These are phyloP conservation scores for Cinnamomum micranthum DNA, from an alignment of 164 flowering plant species.

Conservation along the genomic window DNA sequence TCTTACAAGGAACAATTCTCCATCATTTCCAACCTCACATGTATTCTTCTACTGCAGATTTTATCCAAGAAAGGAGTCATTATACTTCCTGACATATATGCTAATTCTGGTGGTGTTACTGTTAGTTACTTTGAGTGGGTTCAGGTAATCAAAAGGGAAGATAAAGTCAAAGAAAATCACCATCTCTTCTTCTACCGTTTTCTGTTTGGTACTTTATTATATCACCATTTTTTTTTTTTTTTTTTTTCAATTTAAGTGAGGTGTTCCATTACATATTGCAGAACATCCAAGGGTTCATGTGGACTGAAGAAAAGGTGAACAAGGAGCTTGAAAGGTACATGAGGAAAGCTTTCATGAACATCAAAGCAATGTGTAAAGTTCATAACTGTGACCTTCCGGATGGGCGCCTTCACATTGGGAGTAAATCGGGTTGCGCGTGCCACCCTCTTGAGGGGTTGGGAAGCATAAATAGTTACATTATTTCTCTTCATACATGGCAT, in stretches of 20 bases:
- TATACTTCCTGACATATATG: conserved; percentile 74
- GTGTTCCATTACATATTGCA: conserved; percentile 18
- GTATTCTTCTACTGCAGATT: conserved; percentile 25
- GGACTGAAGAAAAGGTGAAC: conserved; percentile 92
- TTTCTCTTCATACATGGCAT: neutral
- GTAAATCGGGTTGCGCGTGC: conserved; percentile 89
- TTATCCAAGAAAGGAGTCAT: conserved; percentile 59
- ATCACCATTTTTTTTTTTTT: neutral
- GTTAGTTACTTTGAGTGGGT: conserved; percentile 62
- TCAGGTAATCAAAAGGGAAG: conserved; percentile 33
- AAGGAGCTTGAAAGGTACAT: conserved; percentile 65
- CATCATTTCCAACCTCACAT: neutral
- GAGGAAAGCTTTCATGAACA: conserved; percentile 58
- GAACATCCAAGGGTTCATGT: conserved; percentile 97
- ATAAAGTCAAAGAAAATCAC: too few relatives aligned
- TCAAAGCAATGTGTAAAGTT: conserved; percentile 68
- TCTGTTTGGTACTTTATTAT: neutral
- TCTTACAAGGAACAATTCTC: neutral
- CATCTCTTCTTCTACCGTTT: neutral
- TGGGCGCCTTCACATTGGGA: conserved; percentile 93
- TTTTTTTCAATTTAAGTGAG: neutral
- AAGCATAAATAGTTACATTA: conserved; percentile 40
- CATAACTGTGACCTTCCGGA: conserved; percentile 82
- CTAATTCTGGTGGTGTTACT: conserved; percentile 68
- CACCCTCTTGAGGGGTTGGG: conserved; percentile 81